Evolutionary conservation across 768 basidiomycete genomes (phyloP), one percentile per base, ranked within the genome.

Genomic region (Steccherinum ochraceum): DNA sequence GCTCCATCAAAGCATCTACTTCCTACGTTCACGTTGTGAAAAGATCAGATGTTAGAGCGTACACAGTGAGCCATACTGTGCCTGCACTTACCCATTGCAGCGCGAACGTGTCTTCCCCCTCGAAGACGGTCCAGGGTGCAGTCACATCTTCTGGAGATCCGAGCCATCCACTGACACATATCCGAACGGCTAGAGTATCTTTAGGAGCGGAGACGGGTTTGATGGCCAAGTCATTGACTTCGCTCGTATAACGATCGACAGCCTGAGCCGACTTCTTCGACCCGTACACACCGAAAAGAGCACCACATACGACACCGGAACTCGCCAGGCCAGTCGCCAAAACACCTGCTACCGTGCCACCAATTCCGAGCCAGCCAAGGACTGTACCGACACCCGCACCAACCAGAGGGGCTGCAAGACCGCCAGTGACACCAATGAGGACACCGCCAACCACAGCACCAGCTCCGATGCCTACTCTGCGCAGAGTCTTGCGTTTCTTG

Each of bases 101-200:
- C 3, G 79, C 79, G 57, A 72, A 78, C 0, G 78, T 79, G 52
- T 81, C 78, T 48, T 79, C 73, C 12, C 61, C 58, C 27, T 40
- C 55, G 53, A 79, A 77, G 2, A 79, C 62, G 2, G 66, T 71
- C 80, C 80, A 82, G 1, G 80, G 79, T 3, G 69, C 71, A 3
- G 67, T 69, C 20, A 81, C 74, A 56, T 81, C 78, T 4, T 69
- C 67, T 24, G 58, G 62, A 7, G 67, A 59, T 5, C 64, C 59
- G 26, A 81, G 58, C 80, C 80, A 83, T 4, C 80, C 80, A 51
- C 77, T 79, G 12, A 79, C 69, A 54, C 80, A 81, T 19, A 83
- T 54, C 40, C 77, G 64, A 2, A 79, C 75, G 0, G 70, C 76
- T 35, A 83, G 67, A 2, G 75, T 77, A 43, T 79, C 67, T 39